Evolutionary conservation across 768 basidiomycete species (phyloP).

Genomic region (Suillus spraguei): DNA sequence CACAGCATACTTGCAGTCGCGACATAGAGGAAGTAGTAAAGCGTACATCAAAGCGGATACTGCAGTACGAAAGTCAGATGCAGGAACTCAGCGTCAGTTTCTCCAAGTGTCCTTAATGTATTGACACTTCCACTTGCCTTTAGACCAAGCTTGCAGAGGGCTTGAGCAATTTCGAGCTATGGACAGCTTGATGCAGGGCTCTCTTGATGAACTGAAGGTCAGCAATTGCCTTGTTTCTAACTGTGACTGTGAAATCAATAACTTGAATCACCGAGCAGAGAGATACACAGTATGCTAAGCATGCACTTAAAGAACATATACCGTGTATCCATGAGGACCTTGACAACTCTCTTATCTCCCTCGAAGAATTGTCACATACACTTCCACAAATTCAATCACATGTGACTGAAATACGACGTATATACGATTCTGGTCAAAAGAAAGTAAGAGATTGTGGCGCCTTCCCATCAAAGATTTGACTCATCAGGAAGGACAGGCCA

Average conservation of each 20-base stretch:
- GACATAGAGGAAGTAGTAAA: slow-evolving; percentile 47
- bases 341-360: slow-evolving; percentile 57
- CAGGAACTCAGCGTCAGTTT: slow-evolving; percentile 58
- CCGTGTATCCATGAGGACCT: slow-evolving; percentile 65
- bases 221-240: slow-evolving; percentile 17
- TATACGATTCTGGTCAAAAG: slow-evolving; percentile 70
- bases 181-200: slow-evolving; percentile 68
- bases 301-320: slow-evolving; percentile 58
- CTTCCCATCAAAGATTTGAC: slow-evolving; percentile 9
- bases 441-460: slow-evolving; percentile 46
- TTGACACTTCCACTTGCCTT: slow-evolving; percentile 4
- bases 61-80: slow-evolving; percentile 57
- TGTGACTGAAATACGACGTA: slow-evolving; percentile 59
- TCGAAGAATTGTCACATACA: slow-evolving; percentile 56
- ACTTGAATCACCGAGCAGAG: slow-evolving; percentile 39
- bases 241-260: background rate
- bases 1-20: slow-evolving; percentile 13
- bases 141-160: slow-evolving; percentile 70
- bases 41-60: slow-evolving; percentile 47
- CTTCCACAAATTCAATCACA: slow-evolving; percentile 66
- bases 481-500: slow-evolving; percentile 48
- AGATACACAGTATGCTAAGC: slow-evolving; percentile 59
- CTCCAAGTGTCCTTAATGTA: no score
- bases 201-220: slow-evolving; percentile 62
- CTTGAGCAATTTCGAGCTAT: slow-evolving; percentile 77